Base-by-base conservation (phyloP, 495 filamentous ascomycete genomes). In the Tuber aestivum region DNA sequence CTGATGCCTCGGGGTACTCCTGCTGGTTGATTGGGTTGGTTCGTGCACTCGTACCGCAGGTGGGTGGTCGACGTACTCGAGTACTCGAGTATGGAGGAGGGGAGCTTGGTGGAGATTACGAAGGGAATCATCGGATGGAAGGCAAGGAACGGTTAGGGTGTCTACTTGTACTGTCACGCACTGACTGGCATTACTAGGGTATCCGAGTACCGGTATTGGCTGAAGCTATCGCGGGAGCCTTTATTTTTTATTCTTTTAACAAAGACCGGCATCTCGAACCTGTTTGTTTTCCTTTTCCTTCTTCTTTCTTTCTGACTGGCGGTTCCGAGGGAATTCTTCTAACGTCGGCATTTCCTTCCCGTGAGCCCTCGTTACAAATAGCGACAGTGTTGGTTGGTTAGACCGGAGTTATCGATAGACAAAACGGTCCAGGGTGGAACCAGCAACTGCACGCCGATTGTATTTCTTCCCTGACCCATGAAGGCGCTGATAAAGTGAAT, bases 321-420 rank as follows among this genome's bases (percentile, higher is more conserved):
- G 12, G 48, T 56, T 12, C 23, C 56, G 56, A 65, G 56, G 56
- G 56, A 32, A 65, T 65, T 65, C 56, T 32, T 65, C 56, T 32
- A 18, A 65, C n/a, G 56, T 65, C 56, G 56, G 56, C 18, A 65
- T 65, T 32, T 65, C 56, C 56, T 32, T 65, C 56, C 56, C n/a
- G 6, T 65, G n/a, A 32, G 12, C 23, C 23, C 9, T 50, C 8
- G 48, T 12, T 56, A 56, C 48, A 12, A 12, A 56, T 56, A 56
- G 48, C n/a, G n/a, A n/a, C n/a, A n/a, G n/a, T 56, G 7, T 56
- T 56, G 23, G 48, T 12, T n/a, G 27, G 48, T n/a, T n/a, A 10
- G 48, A 10, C 48, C n/a, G 23, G 2, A 12, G 48, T 12, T 56
- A 56, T 56, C 23, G 48, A 56, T 56, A 56, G 23, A n/a, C 8